phyloP scores from a whole-genome alignment of 768 basidiomycete species.

The Rhizopogon vesiculosus region DNA sequence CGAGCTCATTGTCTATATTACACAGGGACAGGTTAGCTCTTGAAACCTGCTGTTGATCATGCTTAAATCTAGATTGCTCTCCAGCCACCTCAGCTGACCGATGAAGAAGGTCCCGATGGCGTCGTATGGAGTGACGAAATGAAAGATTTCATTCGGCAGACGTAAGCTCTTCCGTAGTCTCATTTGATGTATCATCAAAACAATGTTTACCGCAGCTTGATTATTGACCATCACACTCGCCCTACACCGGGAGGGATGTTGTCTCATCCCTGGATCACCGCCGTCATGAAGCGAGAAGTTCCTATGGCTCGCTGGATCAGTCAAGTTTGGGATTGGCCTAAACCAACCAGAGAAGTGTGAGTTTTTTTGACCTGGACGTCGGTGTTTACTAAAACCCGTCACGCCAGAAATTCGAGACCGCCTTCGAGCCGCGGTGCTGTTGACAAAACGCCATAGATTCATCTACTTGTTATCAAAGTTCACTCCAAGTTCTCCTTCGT shows the following conservation, averaged over 20 bases:
- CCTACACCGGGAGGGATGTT: constrained; percentile 84
- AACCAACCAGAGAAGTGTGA: constrained; percentile 25
- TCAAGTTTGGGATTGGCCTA: constrained; percentile 79
- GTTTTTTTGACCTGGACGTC: not conserved
- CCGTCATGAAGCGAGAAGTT: constrained; percentile 74
- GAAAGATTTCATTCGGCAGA: constrained; percentile 86
- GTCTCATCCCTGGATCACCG: constrained; percentile 76
- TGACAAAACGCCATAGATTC: constrained; percentile 1
- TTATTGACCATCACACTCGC: constrained; percentile 59
- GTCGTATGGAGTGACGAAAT: constrained; percentile 72
- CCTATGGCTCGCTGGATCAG: constrained; percentile 89
- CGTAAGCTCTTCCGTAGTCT: constrained; percentile 39
- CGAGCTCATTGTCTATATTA: constrained; percentile 89
- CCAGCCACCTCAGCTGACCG: constrained; percentile 79
- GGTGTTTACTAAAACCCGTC: not conserved
- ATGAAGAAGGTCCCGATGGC: constrained; percentile 52
- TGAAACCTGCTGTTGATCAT: constrained; percentile 6
- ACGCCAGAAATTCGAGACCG: not conserved
- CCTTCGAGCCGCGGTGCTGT: constrained; percentile 1
- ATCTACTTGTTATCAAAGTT: not conserved
- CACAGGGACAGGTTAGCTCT: constrained; percentile 61
- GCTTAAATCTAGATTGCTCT: constrained; percentile 10
- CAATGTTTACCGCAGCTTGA: constrained; percentile 45
- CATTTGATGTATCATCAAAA: constrained; percentile 2
- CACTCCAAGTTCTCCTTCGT: not conserved